phyloP scores from a whole-genome alignment of 495 filamentous ascomycete genomes.

The Niebla homalea region DNA sequence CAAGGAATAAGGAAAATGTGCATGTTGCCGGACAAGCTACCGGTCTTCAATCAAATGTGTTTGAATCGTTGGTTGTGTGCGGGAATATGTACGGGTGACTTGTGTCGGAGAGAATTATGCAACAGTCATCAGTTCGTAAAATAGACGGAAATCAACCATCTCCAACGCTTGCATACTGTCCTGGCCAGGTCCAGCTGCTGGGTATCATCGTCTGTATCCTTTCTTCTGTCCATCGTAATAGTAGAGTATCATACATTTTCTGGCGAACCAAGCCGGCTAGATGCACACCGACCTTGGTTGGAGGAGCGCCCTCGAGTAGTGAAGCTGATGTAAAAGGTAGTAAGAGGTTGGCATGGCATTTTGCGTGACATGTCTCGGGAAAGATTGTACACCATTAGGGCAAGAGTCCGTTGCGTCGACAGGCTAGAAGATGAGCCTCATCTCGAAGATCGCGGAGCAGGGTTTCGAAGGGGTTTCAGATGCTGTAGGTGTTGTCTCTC shows the following conservation, averaged over 20 bases:
- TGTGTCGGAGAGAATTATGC: too few species aligned
- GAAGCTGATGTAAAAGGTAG: not conserved
- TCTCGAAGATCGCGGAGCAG: conserved; percentile 7
- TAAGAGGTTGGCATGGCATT: not conserved
- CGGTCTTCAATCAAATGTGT: too few species aligned
- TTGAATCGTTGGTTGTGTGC: too few species aligned
- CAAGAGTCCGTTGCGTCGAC: not conserved
- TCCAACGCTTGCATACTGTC: too few species aligned
- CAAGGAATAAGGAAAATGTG: too few species aligned
- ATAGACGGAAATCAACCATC: too few species aligned
- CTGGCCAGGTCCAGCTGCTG: not conserved
- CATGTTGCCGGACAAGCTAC: too few species aligned
- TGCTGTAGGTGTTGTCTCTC: conserved; percentile 4
- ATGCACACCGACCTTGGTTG: not conserved
- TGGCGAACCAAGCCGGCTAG: conserved; percentile 1
- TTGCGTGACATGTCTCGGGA: not conserved
- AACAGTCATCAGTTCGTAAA: too few species aligned
- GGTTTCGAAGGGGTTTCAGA: not conserved
- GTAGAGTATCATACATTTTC: not conserved
- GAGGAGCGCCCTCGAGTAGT: not conserved
- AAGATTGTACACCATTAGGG: not conserved
- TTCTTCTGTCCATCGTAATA: not conserved
- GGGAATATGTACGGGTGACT: too few species aligned
- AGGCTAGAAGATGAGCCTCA: conserved; percentile 16
- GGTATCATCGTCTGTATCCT: not conserved